Base-by-base conservation (phyloP, 768 basidiomycete species). In the Phaeotremella skinneri region DNA sequence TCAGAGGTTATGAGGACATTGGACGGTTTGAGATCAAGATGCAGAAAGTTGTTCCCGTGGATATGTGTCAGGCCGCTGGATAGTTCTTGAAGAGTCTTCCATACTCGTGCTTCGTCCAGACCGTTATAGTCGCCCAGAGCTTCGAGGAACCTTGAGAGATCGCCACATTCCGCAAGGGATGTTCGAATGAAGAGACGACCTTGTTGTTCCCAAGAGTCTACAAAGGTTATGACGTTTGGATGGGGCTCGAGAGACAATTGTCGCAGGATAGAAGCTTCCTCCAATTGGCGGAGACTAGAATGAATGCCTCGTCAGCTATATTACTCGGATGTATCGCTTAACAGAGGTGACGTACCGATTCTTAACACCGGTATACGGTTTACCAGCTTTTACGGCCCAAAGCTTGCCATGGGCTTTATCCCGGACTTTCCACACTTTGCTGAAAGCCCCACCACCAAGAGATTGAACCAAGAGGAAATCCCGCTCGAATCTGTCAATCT, bases 121-220 rank as follows among this genome's bases (percentile, higher is more conserved):
- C 90, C 89, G 79, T 88, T 90, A 26, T 67, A 65, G 34, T 86
- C 85, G 2, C 94, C 94, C 72, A 91, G 91, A 78, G 90, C 88
- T 82, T 88, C 88, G 65, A 99, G 80, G 81, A 97, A 97, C 65
- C 83, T 85, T 3, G 86, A 86, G 66, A 99, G 84, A 79, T 91
- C 96, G 62, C 96, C 96, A 51, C 70, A 76, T 73, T 87, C 87
- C 77, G 91, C 94, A 37, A 99, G 83, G 74, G 94, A 91, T 2
- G 96, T 98, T 67, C 87, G 89, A 69, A 99, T 97, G 78, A 83
- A 97, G 25, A 98, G 80, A 49, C 84, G 82, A 51, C 89, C 86
- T 52, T 87, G 84, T 74, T 96, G 87, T 78, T 99, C 96, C 96
- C 96, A 98, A 63, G 90, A 92, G 78, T 96, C 91, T 60, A 91